Conservation (phyloP, 1,284 basidiomycete genomes). For the Kalmanozyma brasiliensis region DNA sequence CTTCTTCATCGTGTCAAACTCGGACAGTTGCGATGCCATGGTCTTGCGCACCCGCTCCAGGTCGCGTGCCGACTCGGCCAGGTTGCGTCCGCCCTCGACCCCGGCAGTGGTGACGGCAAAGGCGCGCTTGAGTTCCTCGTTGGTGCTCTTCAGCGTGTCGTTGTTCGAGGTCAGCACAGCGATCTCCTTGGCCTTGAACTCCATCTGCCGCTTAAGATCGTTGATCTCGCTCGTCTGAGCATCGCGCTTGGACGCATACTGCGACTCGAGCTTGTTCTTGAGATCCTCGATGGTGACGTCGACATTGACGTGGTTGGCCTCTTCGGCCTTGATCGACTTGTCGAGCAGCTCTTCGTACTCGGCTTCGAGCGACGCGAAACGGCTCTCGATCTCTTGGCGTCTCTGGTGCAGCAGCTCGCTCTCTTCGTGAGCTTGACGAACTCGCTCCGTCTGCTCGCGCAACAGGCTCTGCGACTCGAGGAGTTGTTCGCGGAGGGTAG, state of each 20-base stretch:
- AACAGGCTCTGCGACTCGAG: conserved; percentile 86
- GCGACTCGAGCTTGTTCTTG: conserved; percentile 92
- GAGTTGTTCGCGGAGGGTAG: conserved; percentile 83
- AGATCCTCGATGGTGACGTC: conserved; percentile 86
- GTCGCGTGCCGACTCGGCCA: conserved; percentile 87
- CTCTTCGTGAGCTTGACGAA: conserved; percentile 90
- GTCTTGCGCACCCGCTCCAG: conserved; percentile 96
- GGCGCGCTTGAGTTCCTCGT: conserved; percentile 88
- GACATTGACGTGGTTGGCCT: conserved; percentile 53
- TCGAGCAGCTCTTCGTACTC: conserved; percentile 95
- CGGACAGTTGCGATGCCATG: conserved; percentile 94
- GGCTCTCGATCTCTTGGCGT: conserved; percentile 85
- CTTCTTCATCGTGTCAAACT: conserved; percentile 99
- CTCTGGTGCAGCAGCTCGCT: conserved; percentile 84
- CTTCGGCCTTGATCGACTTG: conserved; percentile 68
- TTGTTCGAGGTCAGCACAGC: conserved; percentile 85
- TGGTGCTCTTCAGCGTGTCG: conserved; percentile 92
- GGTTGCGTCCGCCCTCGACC: conserved; percentile 93
- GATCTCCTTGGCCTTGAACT: conserved; percentile 85
- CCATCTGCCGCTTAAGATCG: conserved; percentile 92
- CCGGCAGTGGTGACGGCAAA: conserved; percentile 96
- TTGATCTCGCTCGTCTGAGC: conserved; percentile 84
- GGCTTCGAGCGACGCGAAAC: conserved; percentile 82
- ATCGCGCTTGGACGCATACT: conserved; percentile 91
- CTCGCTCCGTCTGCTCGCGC: conserved; percentile 87